A percentile compares a stretch with the other conserved stretches of the same genome.
These are phyloP conservation scores for Brassica rapa DNA, from an alignment of 345 rosid species.

Conservation along the genomic window DNA sequence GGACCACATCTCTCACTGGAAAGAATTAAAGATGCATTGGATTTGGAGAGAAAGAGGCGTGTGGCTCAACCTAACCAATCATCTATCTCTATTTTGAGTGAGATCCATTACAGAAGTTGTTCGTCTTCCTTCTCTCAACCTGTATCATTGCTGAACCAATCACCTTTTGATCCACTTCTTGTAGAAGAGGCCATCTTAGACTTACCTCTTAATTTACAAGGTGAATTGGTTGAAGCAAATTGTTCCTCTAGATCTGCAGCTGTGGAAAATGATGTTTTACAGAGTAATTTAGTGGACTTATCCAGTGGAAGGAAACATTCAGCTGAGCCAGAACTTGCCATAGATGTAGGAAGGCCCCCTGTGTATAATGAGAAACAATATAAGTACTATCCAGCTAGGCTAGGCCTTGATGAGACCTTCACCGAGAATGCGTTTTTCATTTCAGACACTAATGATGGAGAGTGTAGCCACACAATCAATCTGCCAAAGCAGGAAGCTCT, in stretches of 20 bases:
- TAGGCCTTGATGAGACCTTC: constrained; percentile 42
- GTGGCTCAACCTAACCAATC: constrained; percentile 32
- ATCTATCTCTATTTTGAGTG: constrained; percentile 34
- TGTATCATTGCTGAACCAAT: constrained; percentile 29
- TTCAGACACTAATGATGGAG: constrained; percentile 28
- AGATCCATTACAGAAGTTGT: constrained; percentile 30
- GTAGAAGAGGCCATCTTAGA: constrained; percentile 40
- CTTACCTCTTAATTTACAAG: constrained; percentile 65
- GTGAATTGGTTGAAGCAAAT: constrained; percentile 51
- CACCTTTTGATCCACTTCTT: constrained; percentile 35
- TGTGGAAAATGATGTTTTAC: constrained; percentile 18
- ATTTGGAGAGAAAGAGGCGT: constrained; percentile 38
- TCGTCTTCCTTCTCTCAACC: constrained; percentile 34
- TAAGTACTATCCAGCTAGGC: constrained; percentile 40
- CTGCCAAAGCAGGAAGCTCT: constrained; percentile 16
- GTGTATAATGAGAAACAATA: constrained; percentile 32
- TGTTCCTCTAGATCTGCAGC: constrained; percentile 39
- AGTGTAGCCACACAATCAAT: constrained; percentile 25
- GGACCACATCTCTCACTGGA: constrained; percentile 34
- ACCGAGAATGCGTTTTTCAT: constrained; percentile 33
- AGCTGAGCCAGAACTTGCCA: constrained; percentile 26
- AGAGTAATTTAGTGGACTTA: constrained; percentile 23
- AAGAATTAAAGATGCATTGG: constrained; percentile 33
- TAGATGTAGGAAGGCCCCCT: constrained; percentile 11
- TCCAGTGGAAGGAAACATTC: constrained; percentile 38